Conservation (phyloP, 352 stramenopile genomes). For the Globisporangium emineosum region DNA sequence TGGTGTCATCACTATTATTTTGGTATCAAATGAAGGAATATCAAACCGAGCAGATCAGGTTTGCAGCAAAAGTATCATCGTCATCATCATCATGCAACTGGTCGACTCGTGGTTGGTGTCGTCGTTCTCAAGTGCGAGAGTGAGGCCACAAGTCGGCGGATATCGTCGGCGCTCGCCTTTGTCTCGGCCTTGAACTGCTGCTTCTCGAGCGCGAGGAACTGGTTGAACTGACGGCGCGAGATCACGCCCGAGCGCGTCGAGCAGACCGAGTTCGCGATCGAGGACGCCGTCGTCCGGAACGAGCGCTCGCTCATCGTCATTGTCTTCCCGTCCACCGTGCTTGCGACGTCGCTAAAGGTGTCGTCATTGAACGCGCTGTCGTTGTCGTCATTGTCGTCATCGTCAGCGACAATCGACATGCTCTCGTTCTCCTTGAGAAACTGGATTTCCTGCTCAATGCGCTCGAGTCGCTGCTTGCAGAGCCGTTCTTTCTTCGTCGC, state of each 20-base stretch:
- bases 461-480: constrained; percentile 39
- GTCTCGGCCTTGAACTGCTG: constrained; percentile 22
- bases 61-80: background rate
- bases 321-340: constrained; percentile 7
- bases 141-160: constrained; percentile 37
- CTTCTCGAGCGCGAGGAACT: constrained; percentile 44
- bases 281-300: constrained; percentile 38
- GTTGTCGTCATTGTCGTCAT: constrained; percentile 24
- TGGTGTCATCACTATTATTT: background rate
- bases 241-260: constrained; percentile 56
- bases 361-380: constrained; percentile 8
- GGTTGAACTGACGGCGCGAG: constrained; percentile 48
- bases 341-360: background rate
- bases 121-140: constrained; percentile 20
- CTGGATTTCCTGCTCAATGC: constrained; percentile 54
- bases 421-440: constrained; percentile 45
- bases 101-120: constrained; percentile 6
- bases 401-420: constrained; percentile 44
- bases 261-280: constrained; percentile 41
- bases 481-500: constrained; percentile 41
- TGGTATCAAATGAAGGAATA: background rate
- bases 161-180: constrained; percentile 45
- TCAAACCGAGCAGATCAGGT: background rate
- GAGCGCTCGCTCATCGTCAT: constrained; percentile 48
- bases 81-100: constrained; percentile 5